Evolutionary conservation across 2,329 filamentous ascomycete genomes (phyloP), one percentile per base, ranked within the genome.

Genomic region (Pleoardoris graminearum): DNA sequence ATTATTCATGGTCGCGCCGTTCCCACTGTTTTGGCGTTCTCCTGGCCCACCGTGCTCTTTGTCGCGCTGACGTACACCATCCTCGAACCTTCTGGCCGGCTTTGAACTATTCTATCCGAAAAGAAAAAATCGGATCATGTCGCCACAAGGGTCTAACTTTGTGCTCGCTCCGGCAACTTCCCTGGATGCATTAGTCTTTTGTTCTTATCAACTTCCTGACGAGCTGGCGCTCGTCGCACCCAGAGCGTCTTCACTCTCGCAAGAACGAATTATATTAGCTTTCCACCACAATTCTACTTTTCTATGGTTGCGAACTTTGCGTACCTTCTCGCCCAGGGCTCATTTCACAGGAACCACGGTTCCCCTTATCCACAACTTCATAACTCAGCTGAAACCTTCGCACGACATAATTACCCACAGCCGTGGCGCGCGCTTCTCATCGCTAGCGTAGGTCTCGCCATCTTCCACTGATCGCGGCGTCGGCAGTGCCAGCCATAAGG

Each of bases 81-180:
- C 39, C 58, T 54, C 66, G 67, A 70, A 63, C 56, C 53, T 67
- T 72, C 68, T 72, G 64, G 68, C 65, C 67, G 32, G n/a, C 51
- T 44, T 54, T 53, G 48, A 45, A 50, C 49, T 32, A 55, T 22
- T 50, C 23, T 46, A 38, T 54, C 32, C 51, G 54, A 53, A 55
- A 51, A 55, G 59, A 59, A 64, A 46, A 39, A 48, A 44, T 48
- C 44, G 52, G 48, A 41, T 43, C 30, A 32, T 48, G 45, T 35
- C 55, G 51, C 58, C 55, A 54, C 53, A 42, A 48, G 36, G 33
- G 44, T 29, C 43, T 54, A 46, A 38, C 11, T 32, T 25, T 10
- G 27, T 29, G 19, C 22, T 54, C 47, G 42, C 23, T 50, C 44
- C 41, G 17, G 42, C 45, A 29, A 21, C 39, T 27, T 38, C 45